Base-by-base conservation (phyloP, 176 grass and related monocot species). In the Secale cereale region DNA sequence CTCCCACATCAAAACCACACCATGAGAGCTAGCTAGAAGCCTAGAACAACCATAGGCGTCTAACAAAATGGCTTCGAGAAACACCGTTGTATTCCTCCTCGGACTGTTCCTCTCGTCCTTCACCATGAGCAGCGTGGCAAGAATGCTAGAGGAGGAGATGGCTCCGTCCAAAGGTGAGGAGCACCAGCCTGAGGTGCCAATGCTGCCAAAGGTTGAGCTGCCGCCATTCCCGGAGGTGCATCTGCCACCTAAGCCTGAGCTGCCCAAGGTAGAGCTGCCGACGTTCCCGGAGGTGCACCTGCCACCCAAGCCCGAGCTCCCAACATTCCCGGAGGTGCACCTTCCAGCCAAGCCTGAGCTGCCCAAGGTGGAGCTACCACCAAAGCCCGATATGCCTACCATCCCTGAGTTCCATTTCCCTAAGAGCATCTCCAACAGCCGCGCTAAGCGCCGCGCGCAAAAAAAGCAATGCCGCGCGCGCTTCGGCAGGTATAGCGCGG, bases 171-270 rank as follows among this genome's bases (percentile, higher is more conserved):
- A 43, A 4, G 23, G 23, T 4, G 59, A 88, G 25, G 27, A 75
- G 4, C 70, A 62, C 23, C 62, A 65, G 57, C 81, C 79, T 20
- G 86, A 78, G 63, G 15, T 71, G 73, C 79, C 78, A 26, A 70
- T 60, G 17, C 25, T 87, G 30, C 85, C 61, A 2, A 65, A 69
- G 71, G 33, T 59, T 0, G 66, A 69, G 19, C 9, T 69, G 66
- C 32, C 66, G 2, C 8, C 65, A 8, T 68, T 68, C 3, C 65
- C 65, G 8, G 65, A 36, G 65, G 65, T 68, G 31, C 65, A 68
- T 19, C 31, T 68, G 17, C 31, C 65, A 68, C 31, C 65, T 3
- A 68, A 36, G 65, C 65, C 65, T 1, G 65, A 68, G 31, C 8
- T 22, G 16, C 65, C 65, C 7, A 36, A 35, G 17, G 30, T 68